phyloP scores from a whole-genome alignment of 805 yeast genomes.

The Hanseniaspora jakobsenii region DNA sequence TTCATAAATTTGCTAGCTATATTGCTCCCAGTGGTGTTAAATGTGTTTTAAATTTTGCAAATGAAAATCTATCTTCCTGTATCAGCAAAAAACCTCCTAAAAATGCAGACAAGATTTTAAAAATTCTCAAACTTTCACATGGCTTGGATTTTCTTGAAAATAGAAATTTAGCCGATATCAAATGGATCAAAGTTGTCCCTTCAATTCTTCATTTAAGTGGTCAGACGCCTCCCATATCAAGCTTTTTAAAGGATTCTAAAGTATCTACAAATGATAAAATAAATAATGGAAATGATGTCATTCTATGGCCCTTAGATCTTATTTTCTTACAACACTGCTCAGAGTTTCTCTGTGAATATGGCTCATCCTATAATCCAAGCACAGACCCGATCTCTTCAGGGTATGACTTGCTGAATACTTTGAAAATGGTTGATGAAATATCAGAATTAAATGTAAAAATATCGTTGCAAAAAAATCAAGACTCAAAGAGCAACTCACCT shows the following conservation, averaged over 20 bases:
- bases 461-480: constrained; percentile 5
- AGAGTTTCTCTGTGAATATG: too few species aligned
- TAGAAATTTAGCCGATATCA: constrained; percentile 25
- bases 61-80: constrained; percentile 27
- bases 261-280: constrained; percentile 20
- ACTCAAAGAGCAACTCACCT: too few species aligned
- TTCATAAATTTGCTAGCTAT: constrained; percentile 29
- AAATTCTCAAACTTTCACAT: constrained; percentile 31
- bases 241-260: constrained; percentile 35
- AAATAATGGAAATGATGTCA: constrained; percentile 42
- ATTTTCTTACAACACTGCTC: constrained; percentile 46
- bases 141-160: constrained; percentile 23
- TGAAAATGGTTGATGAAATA: constrained; percentile 25
- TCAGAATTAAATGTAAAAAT: constrained; percentile 19
- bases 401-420: too few species aligned
- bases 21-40: constrained; percentile 47
- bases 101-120: constrained; percentile 30
- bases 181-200: constrained; percentile 61
- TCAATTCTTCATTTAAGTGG: constrained; percentile 57
- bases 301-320: constrained; percentile 62
- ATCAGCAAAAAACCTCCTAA: constrained; percentile 32
- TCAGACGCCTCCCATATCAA: constrained; percentile 49
- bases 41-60: constrained; percentile 31
- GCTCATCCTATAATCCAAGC: too few species aligned
- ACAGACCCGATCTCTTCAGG: too few species aligned